Evolutionary conservation across 805 yeast genomes (phyloP), one percentile per base, ranked within the genome.

Genomic region (Metschnikowia koreensis): DNA sequence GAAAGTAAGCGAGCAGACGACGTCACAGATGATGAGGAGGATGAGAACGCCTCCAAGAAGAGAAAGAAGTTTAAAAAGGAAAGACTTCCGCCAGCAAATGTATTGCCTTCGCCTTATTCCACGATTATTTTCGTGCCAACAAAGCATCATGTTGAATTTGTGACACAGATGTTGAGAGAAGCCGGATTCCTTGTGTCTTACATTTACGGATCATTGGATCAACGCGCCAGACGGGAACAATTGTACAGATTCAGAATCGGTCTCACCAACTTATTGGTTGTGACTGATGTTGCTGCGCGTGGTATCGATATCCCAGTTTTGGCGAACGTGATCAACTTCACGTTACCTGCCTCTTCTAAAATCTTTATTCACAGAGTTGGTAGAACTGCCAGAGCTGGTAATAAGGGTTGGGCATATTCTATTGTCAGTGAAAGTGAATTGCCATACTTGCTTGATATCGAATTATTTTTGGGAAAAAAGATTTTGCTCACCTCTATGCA

Each of bases 321-420:
- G 65, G 97, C 98, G 7, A 92, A 96, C 65, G 99, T 94, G 48
- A 80, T 94, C 60, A 94, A 94, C 68, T 94, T 81, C 69, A 83
- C 97, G 1, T 76, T 94, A 54, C 98, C 98, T 10, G 87, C 90
- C 1, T 86, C 96, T 1, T 90, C 97, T 4, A 94, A 96, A 69
- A 87, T 93, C 53, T 94, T 94, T 69, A 81, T 94, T 50, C 99
- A 94, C 71, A 84, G 99, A 73, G 98, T 94, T 44, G 99, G 99
- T 69, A 86, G 99, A 80, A 94, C 99, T 43, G 99, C 99, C 10
- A 87, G 99, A 80, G 99, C 99, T 8, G 99, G 99, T 66, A 87
- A 90, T 66, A 83, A 81, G 60, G 99, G 99, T 65, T 91, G 97
- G 96, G 99, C 99, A 0, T 94, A 89, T 67, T 86, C 97, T 2